A percentile compares a stretch with the other conserved stretches of the same genome.
Conservation (phyloP, 805 yeast genomes). For the Candida boidinii region DNA sequence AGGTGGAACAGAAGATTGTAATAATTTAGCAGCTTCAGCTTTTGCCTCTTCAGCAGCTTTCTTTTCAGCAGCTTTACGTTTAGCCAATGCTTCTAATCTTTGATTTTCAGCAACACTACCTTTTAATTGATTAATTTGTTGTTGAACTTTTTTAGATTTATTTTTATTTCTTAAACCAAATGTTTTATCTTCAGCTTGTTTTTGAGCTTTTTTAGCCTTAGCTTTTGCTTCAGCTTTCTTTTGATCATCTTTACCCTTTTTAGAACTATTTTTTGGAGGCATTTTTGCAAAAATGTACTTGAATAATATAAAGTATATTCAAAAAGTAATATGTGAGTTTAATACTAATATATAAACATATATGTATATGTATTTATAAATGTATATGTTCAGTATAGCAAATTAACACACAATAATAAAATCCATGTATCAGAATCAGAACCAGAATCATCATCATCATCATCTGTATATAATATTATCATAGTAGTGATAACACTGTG, state of each 20-base stretch:
- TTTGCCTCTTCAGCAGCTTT: conserved; percentile 88
- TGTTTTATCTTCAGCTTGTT: conserved; percentile 74
- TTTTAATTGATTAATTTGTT: conserved; percentile 59
- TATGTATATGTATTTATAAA: no score
- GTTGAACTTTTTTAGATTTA: conserved; percentile 86
- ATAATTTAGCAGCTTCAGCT: conserved; percentile 73
- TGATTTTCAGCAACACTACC: conserved; percentile 42
- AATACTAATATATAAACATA: no score
- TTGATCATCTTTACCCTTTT: conserved; percentile 31
- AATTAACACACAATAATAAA: no score
- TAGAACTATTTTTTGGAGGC: conserved; percentile 75
- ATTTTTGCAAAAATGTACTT: conserved; percentile 23
- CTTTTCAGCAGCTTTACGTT: conserved; percentile 77
- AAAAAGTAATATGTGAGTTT: no score
- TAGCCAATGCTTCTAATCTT: conserved; percentile 41
- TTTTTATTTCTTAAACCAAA: conserved; percentile 95
- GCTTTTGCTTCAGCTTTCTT: conserved; percentile 56
- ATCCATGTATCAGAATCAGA: no score
- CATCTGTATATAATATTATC: no score
- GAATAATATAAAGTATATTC: neutral
- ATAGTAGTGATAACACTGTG: no score
- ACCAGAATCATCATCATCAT: no score
- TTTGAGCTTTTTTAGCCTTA: conserved; percentile 47
- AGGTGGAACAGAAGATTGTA: conserved; percentile 53
- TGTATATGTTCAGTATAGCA: no score